Conservation (phyloP, 2,329 filamentous ascomycete species). For the Aspergillus versicolor region DNA sequence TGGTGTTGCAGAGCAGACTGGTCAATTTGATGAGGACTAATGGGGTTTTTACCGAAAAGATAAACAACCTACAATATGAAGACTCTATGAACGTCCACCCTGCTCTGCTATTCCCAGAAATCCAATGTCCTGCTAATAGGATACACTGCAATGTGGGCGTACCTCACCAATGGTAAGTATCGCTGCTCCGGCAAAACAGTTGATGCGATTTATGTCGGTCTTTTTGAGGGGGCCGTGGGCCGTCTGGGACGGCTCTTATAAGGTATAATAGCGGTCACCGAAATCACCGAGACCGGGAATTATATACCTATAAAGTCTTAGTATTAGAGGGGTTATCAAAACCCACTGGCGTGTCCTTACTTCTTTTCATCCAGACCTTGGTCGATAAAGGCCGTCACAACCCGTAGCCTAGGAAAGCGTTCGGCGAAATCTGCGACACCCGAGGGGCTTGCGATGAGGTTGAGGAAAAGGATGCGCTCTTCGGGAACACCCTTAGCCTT, state of each 20-base stretch:
- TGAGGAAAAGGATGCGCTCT: conserved; percentile 92
- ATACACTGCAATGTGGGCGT: not conserved
- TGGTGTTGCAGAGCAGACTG: conserved; percentile 16
- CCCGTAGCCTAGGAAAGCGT: conserved; percentile 82
- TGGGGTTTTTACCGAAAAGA: conserved; percentile 20
- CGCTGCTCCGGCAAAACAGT: no score
- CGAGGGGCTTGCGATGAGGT: conserved; percentile 94
- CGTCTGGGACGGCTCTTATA: conserved; percentile 51
- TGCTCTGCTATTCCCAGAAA: not conserved
- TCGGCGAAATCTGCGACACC: conserved; percentile 86
- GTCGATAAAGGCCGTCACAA: conserved; percentile 95
- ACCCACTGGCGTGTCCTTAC: conserved; percentile 55
- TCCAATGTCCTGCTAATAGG: not conserved
- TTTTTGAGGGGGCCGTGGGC: no score
- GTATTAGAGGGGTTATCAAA: not conserved
- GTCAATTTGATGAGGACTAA: conserved; percentile 31
- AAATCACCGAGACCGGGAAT: conserved; percentile 93
- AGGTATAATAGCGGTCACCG: conserved; percentile 91
- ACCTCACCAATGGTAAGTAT: no score
- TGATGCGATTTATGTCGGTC: no score
- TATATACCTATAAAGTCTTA: conserved; percentile 69
- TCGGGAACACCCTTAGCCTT: conserved; percentile 89
- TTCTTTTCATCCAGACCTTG: conserved; percentile 97
- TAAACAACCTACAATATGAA: conserved; percentile 12
- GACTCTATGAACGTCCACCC: not conserved